These are phyloP conservation scores for Dicorynia guianensis DNA, from an alignment of 306 rosid species.

Conservation along the genomic window DNA sequence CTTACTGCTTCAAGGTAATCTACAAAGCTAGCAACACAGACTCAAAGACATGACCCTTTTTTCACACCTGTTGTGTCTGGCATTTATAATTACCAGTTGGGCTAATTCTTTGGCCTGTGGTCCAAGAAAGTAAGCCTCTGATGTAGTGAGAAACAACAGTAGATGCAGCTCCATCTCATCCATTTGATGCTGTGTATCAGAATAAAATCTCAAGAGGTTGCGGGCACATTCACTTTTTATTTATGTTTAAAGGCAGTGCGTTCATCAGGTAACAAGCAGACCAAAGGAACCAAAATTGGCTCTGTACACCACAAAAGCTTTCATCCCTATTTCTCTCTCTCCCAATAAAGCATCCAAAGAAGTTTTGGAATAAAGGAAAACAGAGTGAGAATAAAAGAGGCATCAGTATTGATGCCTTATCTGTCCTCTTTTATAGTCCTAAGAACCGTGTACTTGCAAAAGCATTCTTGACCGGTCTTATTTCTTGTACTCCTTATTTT, in stretches of 20 bases:
- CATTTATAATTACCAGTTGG: not conserved
- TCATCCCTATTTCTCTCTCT: conserved; percentile 35
- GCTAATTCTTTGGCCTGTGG: conserved; percentile 24
- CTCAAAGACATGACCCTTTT: not conserved
- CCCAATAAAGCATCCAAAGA: conserved; percentile 57
- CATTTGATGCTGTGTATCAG: conserved; percentile 34
- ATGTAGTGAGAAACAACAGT: not conserved
- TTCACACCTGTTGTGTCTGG: too few species aligned
- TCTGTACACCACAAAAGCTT: conserved; percentile 47
- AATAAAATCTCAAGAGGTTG: conserved; percentile 48
- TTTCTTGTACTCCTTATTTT: conserved; percentile 27
- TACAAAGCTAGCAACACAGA: not conserved
- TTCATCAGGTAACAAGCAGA: conserved; percentile 56
- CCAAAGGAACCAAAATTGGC: conserved; percentile 63
- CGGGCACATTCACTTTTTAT: conserved; percentile 44
- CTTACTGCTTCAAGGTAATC: too few species aligned
- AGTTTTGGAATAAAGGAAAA: conserved; percentile 72
- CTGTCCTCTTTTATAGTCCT: conserved; percentile 42
- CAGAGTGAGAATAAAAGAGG: conserved; percentile 39
- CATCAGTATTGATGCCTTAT: conserved; percentile 57
- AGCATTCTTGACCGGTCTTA: conserved; percentile 46
- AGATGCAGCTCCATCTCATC: conserved; percentile 24
- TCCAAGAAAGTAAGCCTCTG: conserved; percentile 34
- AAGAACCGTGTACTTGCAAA: conserved; percentile 30
- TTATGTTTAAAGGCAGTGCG: conserved; percentile 50